Base-by-base conservation (phyloP, 1,284 basidiomycete species). In the Anthracocystis panici-leucophaei region DNA sequence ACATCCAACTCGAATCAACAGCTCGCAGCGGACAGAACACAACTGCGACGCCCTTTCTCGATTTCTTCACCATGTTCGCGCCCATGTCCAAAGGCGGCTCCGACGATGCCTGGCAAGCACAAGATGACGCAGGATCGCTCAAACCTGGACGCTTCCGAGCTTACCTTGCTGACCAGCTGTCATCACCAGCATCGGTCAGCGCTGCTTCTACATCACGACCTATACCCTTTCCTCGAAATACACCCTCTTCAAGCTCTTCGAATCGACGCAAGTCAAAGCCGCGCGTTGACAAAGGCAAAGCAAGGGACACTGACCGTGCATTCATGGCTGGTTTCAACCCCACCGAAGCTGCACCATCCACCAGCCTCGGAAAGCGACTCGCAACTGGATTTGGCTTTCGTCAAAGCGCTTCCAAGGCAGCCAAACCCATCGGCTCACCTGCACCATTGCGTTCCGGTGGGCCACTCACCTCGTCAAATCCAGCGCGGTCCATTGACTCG, bases 61-160 rank as follows among this genome's bases (percentile, higher is more conserved):
- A 8, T n/a, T 2, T 33, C 38, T n/a, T 5, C 60, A 65, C 21
- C 62, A 76, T 76, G 74, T 76, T 76, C 20, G 69, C 74, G 23
- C 74, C 74, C 25, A 76, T 76, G 74, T 73, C 69, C 55, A 73
- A 68, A 49, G 74, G 74, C 23, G 65, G 69, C 6, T 67, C 68
- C 9, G 73, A 75, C 45, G 74, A 76, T 57, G 74, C 65, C 3
- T 76, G 74, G 74, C 65, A 76, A 49, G 74, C 65, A 8, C 68
- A 76, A 27, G 74, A 76, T 44, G 65, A 76, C 9, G 69, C 74
- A 38, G 74, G 69, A 21, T 76, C 74, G 38, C 74, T 76, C 49
- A 76, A 76, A 33, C 74, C 74, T 20, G 74, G 74, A 16, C 68
- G 74, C 5, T 76, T 73, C 25, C 68, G 74, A 3, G 74, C 74